Evolutionary conservation across 2,329 filamentous ascomycete species (phyloP).

Genomic region (Scleromitrula shiraiana): DNA sequence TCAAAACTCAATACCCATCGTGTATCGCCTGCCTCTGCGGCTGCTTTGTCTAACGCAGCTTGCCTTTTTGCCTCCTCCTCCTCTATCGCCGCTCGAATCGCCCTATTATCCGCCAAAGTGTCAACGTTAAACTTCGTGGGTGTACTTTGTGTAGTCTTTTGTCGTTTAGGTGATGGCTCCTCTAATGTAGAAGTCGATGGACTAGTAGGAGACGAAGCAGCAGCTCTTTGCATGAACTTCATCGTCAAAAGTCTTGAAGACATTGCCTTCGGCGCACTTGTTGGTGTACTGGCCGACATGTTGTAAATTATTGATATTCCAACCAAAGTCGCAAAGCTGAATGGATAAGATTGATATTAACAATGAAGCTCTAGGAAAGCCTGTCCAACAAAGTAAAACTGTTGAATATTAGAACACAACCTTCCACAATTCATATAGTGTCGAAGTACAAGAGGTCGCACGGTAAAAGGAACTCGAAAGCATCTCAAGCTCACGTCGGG

Average conservation of each 20-base stretch:
- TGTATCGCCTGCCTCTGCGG: conserved; percentile 57
- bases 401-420: neutral
- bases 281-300: conserved; percentile 22
- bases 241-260: conserved; percentile 85
- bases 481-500: neutral
- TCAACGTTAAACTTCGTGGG: conserved; percentile 35
- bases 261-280: conserved; percentile 55
- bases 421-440: neutral
- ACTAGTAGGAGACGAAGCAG: conserved; percentile 46
- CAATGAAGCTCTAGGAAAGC: neutral
- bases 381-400: neutral
- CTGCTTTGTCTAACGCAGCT: conserved; percentile 52
- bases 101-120: conserved; percentile 46
- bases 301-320: conserved; percentile 11
- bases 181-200: conserved; percentile 38
- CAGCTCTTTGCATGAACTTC: conserved; percentile 96
- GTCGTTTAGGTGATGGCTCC: conserved; percentile 53
- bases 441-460: neutral
- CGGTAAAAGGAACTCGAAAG: conserved; percentile 4
- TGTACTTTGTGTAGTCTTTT: conserved; percentile 38
- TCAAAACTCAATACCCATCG: conserved; percentile 65
- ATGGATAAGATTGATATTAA: neutral
- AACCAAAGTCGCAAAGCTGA: neutral
- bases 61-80: conserved; percentile 60
- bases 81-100: conserved; percentile 55